Conservation (phyloP, 2,329 filamentous ascomycete genomes). For the Tolypocladium amazonense region DNA sequence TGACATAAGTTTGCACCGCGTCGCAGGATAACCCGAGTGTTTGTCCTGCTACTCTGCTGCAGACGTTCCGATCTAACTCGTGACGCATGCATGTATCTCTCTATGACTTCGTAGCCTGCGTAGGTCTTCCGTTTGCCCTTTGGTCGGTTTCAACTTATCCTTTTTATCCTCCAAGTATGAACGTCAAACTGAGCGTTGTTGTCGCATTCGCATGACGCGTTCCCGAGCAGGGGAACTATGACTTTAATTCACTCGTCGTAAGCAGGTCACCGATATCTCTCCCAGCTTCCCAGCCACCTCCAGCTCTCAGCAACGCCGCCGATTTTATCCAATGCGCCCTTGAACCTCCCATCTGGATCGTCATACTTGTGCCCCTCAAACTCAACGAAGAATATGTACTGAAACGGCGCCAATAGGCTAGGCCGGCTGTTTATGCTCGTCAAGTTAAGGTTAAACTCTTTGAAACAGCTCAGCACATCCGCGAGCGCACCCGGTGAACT, state of each 20-base stretch:
- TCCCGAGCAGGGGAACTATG: not conserved
- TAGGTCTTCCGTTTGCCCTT: too few relatives aligned
- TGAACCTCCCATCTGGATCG: conserved; percentile 47
- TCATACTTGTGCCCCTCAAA: conserved; percentile 52
- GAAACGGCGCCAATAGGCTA: conserved; percentile 63
- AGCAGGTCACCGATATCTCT: conserved; percentile 19
- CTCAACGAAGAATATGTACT: conserved; percentile 94
- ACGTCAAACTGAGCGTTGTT: not conserved
- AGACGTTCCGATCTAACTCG: conserved; percentile 16
- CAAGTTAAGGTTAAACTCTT: conserved; percentile 61
- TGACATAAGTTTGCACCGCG: not conserved
- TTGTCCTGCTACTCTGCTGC: conserved; percentile 28
- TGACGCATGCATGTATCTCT: not conserved
- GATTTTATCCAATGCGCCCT: conserved; percentile 49
- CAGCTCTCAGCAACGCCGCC: conserved; percentile 46
- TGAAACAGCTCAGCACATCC: conserved; percentile 70
- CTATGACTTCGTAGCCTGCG: not conserved
- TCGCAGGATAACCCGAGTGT: too few relatives aligned
- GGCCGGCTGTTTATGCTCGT: conserved; percentile 87
- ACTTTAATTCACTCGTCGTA: not conserved
- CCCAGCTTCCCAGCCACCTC: conserved; percentile 64
- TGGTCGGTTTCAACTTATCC: too few relatives aligned
- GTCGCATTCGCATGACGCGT: not conserved
- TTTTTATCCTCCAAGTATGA: too few relatives aligned
- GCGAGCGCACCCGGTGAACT: conserved; percentile 71